Conservation (phyloP, 1,284 basidiomycete species). For the Bondarzewia mesenterica region DNA sequence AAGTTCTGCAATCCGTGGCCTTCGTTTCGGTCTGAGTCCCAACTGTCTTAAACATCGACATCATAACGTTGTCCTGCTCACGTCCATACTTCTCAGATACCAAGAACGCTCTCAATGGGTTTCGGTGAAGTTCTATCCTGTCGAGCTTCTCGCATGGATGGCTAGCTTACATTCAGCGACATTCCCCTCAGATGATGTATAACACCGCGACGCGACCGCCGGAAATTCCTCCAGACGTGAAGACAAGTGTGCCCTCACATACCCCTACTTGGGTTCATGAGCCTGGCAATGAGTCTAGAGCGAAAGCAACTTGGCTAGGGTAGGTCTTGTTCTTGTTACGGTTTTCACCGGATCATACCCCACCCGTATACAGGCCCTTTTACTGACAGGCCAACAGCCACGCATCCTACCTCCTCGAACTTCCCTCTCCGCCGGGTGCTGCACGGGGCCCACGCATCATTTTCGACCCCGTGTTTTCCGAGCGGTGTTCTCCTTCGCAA, state of each 20-base stretch:
- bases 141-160: neutral
- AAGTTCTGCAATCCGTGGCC: slow-evolving; percentile 24
- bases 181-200: neutral
- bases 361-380: neutral
- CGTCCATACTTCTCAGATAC: too few relatives aligned
- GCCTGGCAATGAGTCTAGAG: slow-evolving; percentile 3
- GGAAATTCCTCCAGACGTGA: slow-evolving; percentile 15
- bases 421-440: slow-evolving; percentile 36
- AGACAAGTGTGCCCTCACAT: slow-evolving; percentile 16
- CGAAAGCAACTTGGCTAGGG: slow-evolving; percentile 62
- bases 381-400: slow-evolving; percentile 27
- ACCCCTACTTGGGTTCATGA: slow-evolving; percentile 19
- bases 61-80: too few relatives aligned
- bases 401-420: slow-evolving; percentile 64
- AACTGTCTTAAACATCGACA: too few relatives aligned
- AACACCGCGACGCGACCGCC: neutral
- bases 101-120: slow-evolving; percentile 10
- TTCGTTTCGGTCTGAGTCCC: slow-evolving; percentile 13
- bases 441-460: slow-evolving; percentile 53
- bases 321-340: slow-evolving; percentile 8
- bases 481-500: slow-evolving; percentile 51
- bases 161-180: neutral
- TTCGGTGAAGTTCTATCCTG: slow-evolving; percentile 3
- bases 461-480: slow-evolving; percentile 65
- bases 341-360: neutral